phyloP scores from a whole-genome alignment of 1,284 basidiomycete genomes.

The Leucoagaricus sp. region DNA sequence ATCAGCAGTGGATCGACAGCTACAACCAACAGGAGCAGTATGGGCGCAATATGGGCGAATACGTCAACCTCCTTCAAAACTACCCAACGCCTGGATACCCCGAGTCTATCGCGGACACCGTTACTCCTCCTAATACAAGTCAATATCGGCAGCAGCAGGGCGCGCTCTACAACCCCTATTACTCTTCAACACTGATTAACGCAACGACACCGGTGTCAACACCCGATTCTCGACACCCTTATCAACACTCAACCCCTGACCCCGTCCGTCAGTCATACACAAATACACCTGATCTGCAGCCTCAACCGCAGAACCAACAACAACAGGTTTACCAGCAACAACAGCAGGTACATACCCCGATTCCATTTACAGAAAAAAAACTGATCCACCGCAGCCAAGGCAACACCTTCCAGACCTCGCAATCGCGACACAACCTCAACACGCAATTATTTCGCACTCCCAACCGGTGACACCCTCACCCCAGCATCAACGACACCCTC shows the following conservation, averaged over 20 bases:
- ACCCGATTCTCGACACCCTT: constrained; percentile 20
- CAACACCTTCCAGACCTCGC: no score
- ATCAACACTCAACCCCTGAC: constrained; percentile 25
- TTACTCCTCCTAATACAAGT: background rate
- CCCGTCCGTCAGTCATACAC: constrained; percentile 25
- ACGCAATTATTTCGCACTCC: background rate
- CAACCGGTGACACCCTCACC: background rate
- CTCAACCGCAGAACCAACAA: background rate
- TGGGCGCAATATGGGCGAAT: background rate
- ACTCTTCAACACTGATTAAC: constrained; percentile 21
- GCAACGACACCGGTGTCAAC: constrained; percentile 18
- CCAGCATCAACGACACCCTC: constrained; percentile 1
- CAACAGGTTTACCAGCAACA: constrained; percentile 1
- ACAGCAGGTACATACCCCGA: background rate
- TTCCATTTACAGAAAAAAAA: no score
- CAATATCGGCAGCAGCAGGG: constrained; percentile 16
- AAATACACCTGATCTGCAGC: constrained; percentile 25
- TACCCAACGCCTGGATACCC: constrained; percentile 17
- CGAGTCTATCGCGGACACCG: constrained; percentile 21
- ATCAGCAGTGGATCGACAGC: constrained; percentile 41
- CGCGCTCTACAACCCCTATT: constrained; percentile 23
- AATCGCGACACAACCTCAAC: background rate
- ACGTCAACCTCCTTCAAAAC: constrained; percentile 15
- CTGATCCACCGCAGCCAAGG: no score
- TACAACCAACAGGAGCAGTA: constrained; percentile 28